These are phyloP conservation scores for Russula vinacea DNA, from an alignment of 768 basidiomycete species.

Conservation along the genomic window DNA sequence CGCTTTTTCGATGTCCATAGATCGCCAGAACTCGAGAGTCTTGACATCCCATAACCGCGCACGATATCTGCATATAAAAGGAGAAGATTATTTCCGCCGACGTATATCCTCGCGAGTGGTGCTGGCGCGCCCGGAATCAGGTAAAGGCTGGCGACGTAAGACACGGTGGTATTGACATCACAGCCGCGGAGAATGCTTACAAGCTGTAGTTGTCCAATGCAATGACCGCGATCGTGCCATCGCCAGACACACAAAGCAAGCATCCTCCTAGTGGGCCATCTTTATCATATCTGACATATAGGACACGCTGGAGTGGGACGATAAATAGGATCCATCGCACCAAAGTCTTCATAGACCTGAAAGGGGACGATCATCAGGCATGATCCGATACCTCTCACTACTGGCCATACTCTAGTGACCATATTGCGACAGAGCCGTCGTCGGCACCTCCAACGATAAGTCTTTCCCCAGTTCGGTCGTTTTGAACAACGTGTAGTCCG, in stretches of 20 bases:
- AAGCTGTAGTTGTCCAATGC: slow-evolving; percentile 70
- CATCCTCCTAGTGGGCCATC: slow-evolving; percentile 62
- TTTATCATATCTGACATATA: slow-evolving; percentile 52
- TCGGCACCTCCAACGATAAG: slow-evolving; percentile 72
- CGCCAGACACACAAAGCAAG: slow-evolving; percentile 65
- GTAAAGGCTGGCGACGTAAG: slow-evolving; percentile 52
- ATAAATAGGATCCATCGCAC: slow-evolving; percentile 75
- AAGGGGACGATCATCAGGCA: slow-evolving; percentile 2
- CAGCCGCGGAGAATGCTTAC: slow-evolving; percentile 47
- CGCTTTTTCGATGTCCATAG: slow-evolving; percentile 72
- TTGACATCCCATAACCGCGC: slow-evolving; percentile 86
- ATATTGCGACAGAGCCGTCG: slow-evolving; percentile 74
- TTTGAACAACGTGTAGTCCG: slow-evolving; percentile 53
- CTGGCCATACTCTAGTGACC: slow-evolving; percentile 57
- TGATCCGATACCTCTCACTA: not conserved
- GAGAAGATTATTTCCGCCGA: slow-evolving; percentile 67
- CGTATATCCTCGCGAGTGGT: slow-evolving; percentile 58
- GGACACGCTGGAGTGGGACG: slow-evolving; percentile 55
- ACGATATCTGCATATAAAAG: slow-evolving; percentile 69
- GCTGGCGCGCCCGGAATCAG: slow-evolving; percentile 79
- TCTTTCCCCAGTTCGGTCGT: slow-evolving; percentile 56
- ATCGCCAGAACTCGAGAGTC: slow-evolving; percentile 80
- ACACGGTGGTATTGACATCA: not conserved
- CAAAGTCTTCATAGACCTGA: slow-evolving; percentile 60
- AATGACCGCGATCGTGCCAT: slow-evolving; percentile 84